These are phyloP conservation scores for Jimgerdemannia lactiflua DNA, from an alignment of 192 early-diverging fungal genomes.

Conservation along the genomic window DNA sequence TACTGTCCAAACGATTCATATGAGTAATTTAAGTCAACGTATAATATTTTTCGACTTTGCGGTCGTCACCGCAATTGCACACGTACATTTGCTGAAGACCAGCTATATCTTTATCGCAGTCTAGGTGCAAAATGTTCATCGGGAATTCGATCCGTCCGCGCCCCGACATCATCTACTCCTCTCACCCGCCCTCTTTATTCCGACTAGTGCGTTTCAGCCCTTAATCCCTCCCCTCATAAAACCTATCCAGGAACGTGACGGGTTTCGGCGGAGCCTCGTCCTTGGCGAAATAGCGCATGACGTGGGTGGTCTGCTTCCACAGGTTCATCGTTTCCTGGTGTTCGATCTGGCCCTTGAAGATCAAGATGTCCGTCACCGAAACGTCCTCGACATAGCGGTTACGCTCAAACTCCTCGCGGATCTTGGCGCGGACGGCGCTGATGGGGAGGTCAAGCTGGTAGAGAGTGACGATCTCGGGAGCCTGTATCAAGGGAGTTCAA, in stretches of 20 bases:
- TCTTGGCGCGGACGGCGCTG: conserved; percentile 71
- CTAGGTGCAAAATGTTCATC: neutral
- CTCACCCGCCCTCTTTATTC: no score
- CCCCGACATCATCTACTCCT: neutral
- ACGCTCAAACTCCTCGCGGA: conserved; percentile 88
- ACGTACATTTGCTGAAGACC: neutral
- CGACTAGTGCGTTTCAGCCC: neutral
- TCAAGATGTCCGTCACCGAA: conserved; percentile 74
- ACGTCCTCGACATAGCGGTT: conserved; percentile 76
- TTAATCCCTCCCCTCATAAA: conserved; percentile 66
- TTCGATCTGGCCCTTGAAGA: conserved; percentile 87
- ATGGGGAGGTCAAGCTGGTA: conserved; percentile 76
- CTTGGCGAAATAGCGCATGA: conserved; percentile 84
- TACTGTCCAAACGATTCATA: no score
- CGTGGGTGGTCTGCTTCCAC: conserved; percentile 90
- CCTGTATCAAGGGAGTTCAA: conserved; percentile 30
- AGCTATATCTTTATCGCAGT: neutral
- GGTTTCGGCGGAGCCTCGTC: conserved; percentile 68
- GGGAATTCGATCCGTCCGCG: neutral
- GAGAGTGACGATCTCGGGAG: conserved; percentile 68
- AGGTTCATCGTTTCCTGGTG: conserved; percentile 88
- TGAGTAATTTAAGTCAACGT: neutral
- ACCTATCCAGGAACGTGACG: conserved; percentile 75
- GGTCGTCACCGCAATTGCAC: neutral
- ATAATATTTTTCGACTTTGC: neutral